These are phyloP conservation scores for Rhizopus delemar DNA, from an alignment of 371 early-diverging fungal species.

Conservation along the genomic window DNA sequence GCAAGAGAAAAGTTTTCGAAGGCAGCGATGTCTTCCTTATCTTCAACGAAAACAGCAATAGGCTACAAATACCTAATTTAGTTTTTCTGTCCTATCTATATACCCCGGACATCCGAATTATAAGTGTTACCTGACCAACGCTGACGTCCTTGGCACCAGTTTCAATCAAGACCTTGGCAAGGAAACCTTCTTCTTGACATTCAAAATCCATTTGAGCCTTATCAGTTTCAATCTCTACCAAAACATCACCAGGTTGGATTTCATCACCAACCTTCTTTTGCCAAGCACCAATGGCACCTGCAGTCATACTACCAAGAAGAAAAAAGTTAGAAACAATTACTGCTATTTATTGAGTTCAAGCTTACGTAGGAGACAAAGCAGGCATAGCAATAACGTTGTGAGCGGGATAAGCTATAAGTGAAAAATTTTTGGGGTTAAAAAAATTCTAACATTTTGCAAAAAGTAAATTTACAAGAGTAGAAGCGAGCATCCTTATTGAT, in stretches of 20 bases:
- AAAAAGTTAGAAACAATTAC: no score
- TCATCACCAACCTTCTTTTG: conserved; percentile 94
- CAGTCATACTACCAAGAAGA: conserved; percentile 73
- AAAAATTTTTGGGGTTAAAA: background rate
- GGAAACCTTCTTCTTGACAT: conserved; percentile 96
- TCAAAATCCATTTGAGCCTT: conserved; percentile 99
- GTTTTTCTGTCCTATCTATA: no score
- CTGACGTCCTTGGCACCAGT: conserved; percentile 83
- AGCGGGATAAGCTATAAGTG: conserved; percentile 69
- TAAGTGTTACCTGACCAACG: conserved; percentile 64
- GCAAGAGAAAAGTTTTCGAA: conserved; percentile 79
- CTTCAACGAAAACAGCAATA: conserved; percentile 90
- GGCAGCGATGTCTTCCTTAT: conserved; percentile 81
- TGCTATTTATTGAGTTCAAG: background rate
- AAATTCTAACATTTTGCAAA: no score
- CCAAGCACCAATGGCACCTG: conserved; percentile 96
- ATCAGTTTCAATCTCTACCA: conserved; percentile 98
- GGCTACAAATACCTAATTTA: conserved; percentile 56
- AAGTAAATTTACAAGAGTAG: conserved; percentile 57
- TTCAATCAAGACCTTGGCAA: conserved; percentile 91
- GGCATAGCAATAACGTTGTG: conserved; percentile 96
- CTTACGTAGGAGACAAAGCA: conserved; percentile 94
- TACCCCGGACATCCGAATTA: no score
- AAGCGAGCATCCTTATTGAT: conserved; percentile 39
- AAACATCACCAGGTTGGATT: conserved; percentile 90